phyloP scores from a whole-genome alignment of 495 filamentous ascomycete species.

The Penicillium chermesinum region DNA sequence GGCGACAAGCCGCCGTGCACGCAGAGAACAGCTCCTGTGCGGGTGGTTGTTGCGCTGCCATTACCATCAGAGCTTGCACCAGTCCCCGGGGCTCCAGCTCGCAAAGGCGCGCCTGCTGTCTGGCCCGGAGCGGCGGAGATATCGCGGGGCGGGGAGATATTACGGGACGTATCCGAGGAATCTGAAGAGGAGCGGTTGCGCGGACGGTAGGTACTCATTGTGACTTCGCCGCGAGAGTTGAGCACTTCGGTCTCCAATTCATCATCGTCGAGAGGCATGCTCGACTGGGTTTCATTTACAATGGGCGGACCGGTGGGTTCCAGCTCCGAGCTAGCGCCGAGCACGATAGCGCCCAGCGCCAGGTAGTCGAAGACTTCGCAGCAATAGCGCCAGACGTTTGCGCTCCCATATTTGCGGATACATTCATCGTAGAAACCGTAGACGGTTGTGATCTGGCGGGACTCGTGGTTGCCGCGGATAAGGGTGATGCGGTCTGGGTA shows the following conservation, averaged over 20 bases:
- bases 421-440: constrained; percentile 99
- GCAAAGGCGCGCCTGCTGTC: constrained; percentile 21
- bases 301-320: constrained; percentile 40
- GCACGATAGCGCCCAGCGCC: constrained; percentile 87
- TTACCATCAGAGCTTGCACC: constrained; percentile 62
- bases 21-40: constrained; percentile 83
- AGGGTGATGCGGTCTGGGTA: constrained; percentile 97
- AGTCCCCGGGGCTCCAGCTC: constrained; percentile 72
- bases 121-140: constrained; percentile 40
- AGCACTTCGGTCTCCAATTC: constrained; percentile 90
- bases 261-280: constrained; percentile 49
- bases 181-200: constrained; percentile 32
- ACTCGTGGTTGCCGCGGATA: constrained; percentile 96
- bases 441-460: constrained; percentile 93
- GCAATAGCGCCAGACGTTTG: constrained; percentile 98
- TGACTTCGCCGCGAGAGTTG: constrained; percentile 72
- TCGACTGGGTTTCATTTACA: constrained; percentile 43
- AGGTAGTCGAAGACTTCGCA: constrained; percentile 99
- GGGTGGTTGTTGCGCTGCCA: constrained; percentile 51
- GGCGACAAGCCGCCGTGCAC: constrained; percentile 93
- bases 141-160: constrained; percentile 42
- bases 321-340: constrained; percentile 77
- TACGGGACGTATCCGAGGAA: constrained; percentile 31
- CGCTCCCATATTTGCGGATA: constrained; percentile 91
- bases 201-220: constrained; percentile 61